Percentiles rank a stretch among this genome's conserved stretches.
These are phyloP conservation scores for Apophysomyces ossiformis DNA, from an alignment of 371 early-diverging fungal species.

Conservation along the genomic window DNA sequence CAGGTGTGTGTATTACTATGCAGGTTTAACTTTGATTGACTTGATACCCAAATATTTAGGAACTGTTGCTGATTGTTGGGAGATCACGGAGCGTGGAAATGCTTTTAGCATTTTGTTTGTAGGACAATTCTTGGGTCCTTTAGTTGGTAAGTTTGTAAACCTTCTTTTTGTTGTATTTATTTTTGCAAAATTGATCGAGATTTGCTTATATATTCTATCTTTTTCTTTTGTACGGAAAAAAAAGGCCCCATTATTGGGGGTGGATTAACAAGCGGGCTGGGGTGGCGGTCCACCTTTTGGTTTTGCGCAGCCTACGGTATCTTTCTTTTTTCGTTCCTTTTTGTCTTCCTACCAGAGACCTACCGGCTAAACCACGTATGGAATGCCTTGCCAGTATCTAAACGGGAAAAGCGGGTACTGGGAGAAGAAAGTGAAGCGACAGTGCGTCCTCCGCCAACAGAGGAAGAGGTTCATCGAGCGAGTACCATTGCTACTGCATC, in stretches of 20 bases:
- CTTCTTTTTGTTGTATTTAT: no score
- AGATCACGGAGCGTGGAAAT: slow-evolving; percentile 40
- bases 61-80: slow-evolving; percentile 46
- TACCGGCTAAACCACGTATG: slow-evolving; percentile 52
- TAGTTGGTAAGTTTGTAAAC: slow-evolving; percentile 33
- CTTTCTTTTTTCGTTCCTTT: slow-evolving; percentile 54
- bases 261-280: slow-evolving; percentile 38
- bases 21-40: background rate
- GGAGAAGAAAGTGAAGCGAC: background rate
- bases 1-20: slow-evolving; percentile 22
- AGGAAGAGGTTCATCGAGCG: background rate
- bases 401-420: background rate
- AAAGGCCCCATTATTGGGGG: slow-evolving; percentile 49
- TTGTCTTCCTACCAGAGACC: slow-evolving; percentile 74
- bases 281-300: slow-evolving; percentile 77
- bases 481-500: background rate
- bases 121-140: slow-evolving; percentile 62
- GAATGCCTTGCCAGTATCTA: slow-evolving; percentile 13
- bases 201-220: background rate
- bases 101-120: slow-evolving; percentile 56
- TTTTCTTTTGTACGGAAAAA: no score
- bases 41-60: slow-evolving; percentile 14
- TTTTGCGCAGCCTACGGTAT: slow-evolving; percentile 65
- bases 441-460: background rate
- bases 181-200: no score